These are phyloP conservation scores for Lasiosphaeriaceae sp. DNA, from an alignment of 495 filamentous ascomycete species.

Conservation along the genomic window DNA sequence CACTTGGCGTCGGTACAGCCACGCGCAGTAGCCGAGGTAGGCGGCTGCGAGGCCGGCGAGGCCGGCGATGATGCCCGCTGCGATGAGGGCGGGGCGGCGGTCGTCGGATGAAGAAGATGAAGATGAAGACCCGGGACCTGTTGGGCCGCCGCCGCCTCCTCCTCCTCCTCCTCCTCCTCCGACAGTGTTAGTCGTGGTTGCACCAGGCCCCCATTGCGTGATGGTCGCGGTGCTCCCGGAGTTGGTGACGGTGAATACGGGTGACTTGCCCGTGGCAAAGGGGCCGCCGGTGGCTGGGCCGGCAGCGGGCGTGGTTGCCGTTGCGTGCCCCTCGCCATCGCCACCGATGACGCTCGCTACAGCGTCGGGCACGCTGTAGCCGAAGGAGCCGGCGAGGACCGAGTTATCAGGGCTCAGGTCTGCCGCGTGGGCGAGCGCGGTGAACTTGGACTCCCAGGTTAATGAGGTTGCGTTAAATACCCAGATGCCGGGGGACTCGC, in stretches of 20 bases:
- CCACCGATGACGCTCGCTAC: slow-evolving; percentile 65
- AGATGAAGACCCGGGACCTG: slow-evolving; percentile 1
- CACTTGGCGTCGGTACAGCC: slow-evolving; percentile 63
- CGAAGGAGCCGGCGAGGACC: slow-evolving; percentile 54
- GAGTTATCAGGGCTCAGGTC: slow-evolving; percentile 37
- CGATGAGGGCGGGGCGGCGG: slow-evolving; percentile 53
- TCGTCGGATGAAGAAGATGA: slow-evolving; percentile 25
- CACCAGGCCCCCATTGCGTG: slow-evolving; percentile 29
- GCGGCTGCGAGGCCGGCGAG: slow-evolving; percentile 52
- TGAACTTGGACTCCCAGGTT: slow-evolving; percentile 59
- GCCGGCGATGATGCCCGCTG: slow-evolving; percentile 61
- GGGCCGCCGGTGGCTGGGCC: slow-evolving; percentile 61
- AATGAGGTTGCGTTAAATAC: slow-evolving; percentile 61
- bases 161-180: background rate
- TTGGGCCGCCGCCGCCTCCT: background rate
- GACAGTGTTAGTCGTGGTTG: slow-evolving; percentile 29
- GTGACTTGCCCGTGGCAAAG: slow-evolving; percentile 60
- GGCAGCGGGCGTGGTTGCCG: slow-evolving; percentile 59
- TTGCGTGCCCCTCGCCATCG: slow-evolving; percentile 56
- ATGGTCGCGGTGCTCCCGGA: slow-evolving; percentile 55
- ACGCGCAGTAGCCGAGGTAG: slow-evolving; percentile 69
- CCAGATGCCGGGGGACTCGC: slow-evolving; percentile 67
- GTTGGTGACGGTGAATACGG: slow-evolving; percentile 61
- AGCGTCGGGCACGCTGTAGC: slow-evolving; percentile 59
- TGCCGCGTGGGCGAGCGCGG: slow-evolving; percentile 34